These are phyloP conservation scores for Candida coquimbonensis DNA, from an alignment of 805 yeast species.

Conservation along the genomic window DNA sequence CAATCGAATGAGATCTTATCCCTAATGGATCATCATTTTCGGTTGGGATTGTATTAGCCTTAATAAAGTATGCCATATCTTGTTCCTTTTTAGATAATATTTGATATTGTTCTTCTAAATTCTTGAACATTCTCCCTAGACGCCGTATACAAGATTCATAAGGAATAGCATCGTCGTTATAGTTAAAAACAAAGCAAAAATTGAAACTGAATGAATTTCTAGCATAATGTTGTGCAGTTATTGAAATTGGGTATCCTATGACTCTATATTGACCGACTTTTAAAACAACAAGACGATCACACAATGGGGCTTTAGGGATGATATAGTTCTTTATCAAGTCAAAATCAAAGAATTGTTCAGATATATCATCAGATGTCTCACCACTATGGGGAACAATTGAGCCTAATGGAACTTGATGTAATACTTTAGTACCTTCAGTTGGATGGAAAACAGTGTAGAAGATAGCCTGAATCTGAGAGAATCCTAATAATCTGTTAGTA, in stretches of 20 bases:
- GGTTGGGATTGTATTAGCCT: not conserved
- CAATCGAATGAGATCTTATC: conserved; percentile 16
- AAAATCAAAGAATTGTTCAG: conserved; percentile 56
- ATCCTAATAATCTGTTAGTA: conserved; percentile 43
- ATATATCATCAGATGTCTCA: conserved; percentile 25
- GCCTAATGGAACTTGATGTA: conserved; percentile 84
- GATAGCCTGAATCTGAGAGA: conserved; percentile 81
- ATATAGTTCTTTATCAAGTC: conserved; percentile 83
- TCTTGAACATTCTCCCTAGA: conserved; percentile 82
- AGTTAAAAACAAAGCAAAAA: conserved; percentile 85
- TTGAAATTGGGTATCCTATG: conserved; percentile 83
- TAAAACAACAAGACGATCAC: conserved; percentile 73
- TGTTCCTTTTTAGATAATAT: conserved; percentile 53
- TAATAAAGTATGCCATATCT: conserved; percentile 30
- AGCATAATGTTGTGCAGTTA: conserved; percentile 67
- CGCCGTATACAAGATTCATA: conserved; percentile 82
- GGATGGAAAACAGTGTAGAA: conserved; percentile 94
- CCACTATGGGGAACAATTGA: conserved; percentile 37
- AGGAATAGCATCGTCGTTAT: conserved; percentile 73
- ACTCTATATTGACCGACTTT: conserved; percentile 65
- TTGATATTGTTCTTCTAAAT: conserved; percentile 83
- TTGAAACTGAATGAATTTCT: conserved; percentile 92
- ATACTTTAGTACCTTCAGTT: conserved; percentile 88
- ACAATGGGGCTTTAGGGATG: conserved; percentile 88
- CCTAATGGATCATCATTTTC: conserved; percentile 1